These are phyloP conservation scores for Metarhizium humberi DNA, from an alignment of 2,329 filamentous ascomycete species.

Conservation along the genomic window DNA sequence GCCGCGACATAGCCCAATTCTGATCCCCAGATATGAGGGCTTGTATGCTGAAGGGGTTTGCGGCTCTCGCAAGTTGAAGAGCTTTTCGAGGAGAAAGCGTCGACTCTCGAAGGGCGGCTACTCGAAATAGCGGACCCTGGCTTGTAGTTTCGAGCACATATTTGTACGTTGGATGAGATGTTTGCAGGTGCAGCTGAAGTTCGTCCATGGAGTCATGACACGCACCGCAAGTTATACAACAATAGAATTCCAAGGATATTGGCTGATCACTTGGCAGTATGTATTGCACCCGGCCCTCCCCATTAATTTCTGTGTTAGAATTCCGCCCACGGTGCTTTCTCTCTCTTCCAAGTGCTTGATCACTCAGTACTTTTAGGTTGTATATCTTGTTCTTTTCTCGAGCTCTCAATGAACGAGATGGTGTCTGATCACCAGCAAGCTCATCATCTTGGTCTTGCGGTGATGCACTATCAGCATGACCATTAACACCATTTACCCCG, in stretches of 20 bases:
- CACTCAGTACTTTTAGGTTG: slow-evolving; percentile 50
- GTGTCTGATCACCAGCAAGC: slow-evolving; percentile 37
- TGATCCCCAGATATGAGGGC: slow-evolving; percentile 35
- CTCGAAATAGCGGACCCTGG: slow-evolving; percentile 29
- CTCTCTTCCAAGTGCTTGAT: slow-evolving; percentile 45
- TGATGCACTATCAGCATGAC: slow-evolving; percentile 15
- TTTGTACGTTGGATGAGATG: slow-evolving; percentile 34
- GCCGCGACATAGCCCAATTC: slow-evolving; percentile 33
- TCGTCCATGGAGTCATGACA: slow-evolving; percentile 37
- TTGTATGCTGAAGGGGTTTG: slow-evolving; percentile 35
- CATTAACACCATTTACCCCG: slow-evolving; percentile 11
- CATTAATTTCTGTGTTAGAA: slow-evolving; percentile 18
- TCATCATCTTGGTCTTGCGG: slow-evolving; percentile 35
- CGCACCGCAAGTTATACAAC: slow-evolving; percentile 42
- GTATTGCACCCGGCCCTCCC: slow-evolving; percentile 35
- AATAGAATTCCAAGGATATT: slow-evolving; percentile 36
- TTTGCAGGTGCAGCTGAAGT: slow-evolving; percentile 38
- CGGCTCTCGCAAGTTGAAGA: slow-evolving; percentile 32
- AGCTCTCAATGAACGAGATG: slow-evolving; percentile 39
- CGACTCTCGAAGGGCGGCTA: slow-evolving; percentile 22
- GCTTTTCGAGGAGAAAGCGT: slow-evolving; percentile 24
- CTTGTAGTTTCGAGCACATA: slow-evolving; percentile 28
- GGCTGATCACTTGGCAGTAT: slow-evolving; percentile 32
- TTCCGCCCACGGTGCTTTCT: slow-evolving; percentile 28
- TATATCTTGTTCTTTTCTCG: slow-evolving; percentile 43